Conservation (phyloP, 202 grass and related monocot species). For the Bolboschoenoplectus hybrid region DNA sequence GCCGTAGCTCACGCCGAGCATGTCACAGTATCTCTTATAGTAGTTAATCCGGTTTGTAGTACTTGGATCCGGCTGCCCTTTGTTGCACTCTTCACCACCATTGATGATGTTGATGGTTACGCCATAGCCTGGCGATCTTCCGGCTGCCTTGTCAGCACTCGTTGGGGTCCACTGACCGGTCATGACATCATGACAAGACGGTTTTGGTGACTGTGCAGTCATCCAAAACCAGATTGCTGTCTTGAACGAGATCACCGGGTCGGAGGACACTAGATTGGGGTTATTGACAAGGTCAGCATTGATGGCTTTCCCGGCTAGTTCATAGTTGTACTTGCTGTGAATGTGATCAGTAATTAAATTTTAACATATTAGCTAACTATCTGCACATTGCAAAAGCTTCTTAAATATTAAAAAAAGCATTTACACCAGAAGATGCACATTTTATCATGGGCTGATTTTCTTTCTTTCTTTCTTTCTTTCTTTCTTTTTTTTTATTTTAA, state of each 20-base stretch:
- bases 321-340: conserved; percentile 57
- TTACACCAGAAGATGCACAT: background rate
- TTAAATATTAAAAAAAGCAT: background rate
- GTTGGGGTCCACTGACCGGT: conserved; percentile 45
- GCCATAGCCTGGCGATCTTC: conserved; percentile 47
- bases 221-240: conserved; percentile 68
- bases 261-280: conserved; percentile 44
- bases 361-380: background rate
- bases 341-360: background rate
- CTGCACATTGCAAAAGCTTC: background rate
- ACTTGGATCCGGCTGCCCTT: background rate
- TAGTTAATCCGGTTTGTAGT: conserved; percentile 36
- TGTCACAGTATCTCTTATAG: conserved; percentile 54
- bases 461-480: background rate
- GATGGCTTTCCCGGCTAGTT: conserved; percentile 44
- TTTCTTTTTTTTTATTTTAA: background rate
- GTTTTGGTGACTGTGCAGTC: conserved; percentile 51
- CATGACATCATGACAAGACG: conserved; percentile 51
- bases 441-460: background rate
- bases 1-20: conserved; percentile 38
- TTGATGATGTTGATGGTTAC: conserved; percentile 70
- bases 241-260: conserved; percentile 52
- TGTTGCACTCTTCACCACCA: conserved; percentile 51
- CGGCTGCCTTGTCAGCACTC: conserved; percentile 28
- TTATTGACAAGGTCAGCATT: conserved; percentile 46